Base-by-base conservation (phyloP, 1,284 basidiomycete species). In the Chalciporus sp. region DNA sequence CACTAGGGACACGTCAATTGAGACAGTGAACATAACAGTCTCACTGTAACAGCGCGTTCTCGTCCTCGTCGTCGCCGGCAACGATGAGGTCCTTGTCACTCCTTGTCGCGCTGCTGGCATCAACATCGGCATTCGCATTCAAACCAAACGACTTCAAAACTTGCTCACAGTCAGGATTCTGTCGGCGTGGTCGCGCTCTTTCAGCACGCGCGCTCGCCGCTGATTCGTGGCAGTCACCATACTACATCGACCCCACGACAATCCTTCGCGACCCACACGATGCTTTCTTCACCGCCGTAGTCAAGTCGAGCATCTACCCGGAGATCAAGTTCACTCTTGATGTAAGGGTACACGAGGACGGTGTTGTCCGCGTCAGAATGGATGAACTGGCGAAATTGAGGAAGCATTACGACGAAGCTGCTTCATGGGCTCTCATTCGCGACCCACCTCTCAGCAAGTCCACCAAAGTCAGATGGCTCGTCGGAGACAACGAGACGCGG, bases 81-180 rank as follows among this genome's bases (percentile, higher is more conserved):
- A 37, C 29, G 50, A 69, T 72, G 69, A 56, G 67, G 53, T 49
- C 61, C 17, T 33, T 58, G 12, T 55, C 53, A 37, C 37, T 62
- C 29, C 43, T 66, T 48, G 53, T 59, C 31, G 60, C 62, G 33
- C 55, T 76, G 47, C 55, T 76, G 40, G 62, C 64, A 47, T 61
- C 70, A 33, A 42, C 60, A 64, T 57, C 68, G 17, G 61, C 67
- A 1, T 61, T 81, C 23, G 84, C 86, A 27, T 82, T 91, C 69
- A 91, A 90, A 71, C 72, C 79, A 39, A 81, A 88, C 56, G 92
- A 97, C 72, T 97, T 95, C 79, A 97, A 96, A 74, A 92, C 85
- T 57, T 97, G 95, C 69, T 80, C 82, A 17, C 92, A 97, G 71
- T 84, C 92, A 1, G 92, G 90, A 14, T 97, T 98, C 76, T 97